These are phyloP conservation scores for Ampelomyces quisqualis DNA, from an alignment of 2,329 filamentous ascomycete species.

Conservation along the genomic window DNA sequence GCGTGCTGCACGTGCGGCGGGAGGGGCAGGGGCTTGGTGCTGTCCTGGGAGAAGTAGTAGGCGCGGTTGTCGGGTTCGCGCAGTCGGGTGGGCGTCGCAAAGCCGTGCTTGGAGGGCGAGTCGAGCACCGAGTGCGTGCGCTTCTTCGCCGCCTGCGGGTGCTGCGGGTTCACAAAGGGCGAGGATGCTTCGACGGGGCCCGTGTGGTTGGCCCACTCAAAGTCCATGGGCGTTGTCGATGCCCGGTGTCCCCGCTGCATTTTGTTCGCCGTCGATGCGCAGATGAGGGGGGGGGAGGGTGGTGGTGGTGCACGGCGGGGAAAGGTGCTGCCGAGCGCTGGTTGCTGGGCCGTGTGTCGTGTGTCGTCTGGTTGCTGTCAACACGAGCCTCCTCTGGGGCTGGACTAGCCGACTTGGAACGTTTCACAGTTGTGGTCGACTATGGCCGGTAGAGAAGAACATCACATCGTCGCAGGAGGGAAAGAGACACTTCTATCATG, in stretches of 20 bases:
- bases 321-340: neutral
- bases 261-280: neutral
- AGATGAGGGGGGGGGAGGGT: too few relatives aligned
- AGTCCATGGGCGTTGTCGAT: conserved; percentile 56
- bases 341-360: conserved; percentile 12
- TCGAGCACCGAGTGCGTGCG: conserved; percentile 45
- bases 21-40: conserved; percentile 43
- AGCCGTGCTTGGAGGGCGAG: conserved; percentile 51
- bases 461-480: too few relatives aligned
- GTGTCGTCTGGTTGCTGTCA: too few relatives aligned
- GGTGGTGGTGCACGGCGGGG: conserved; percentile 4
- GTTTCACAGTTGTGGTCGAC: neutral
- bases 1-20: conserved; percentile 36
- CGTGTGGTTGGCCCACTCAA: conserved; percentile 52
- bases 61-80: conserved; percentile 54
- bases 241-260: conserved; percentile 39
- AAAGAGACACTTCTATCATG: neutral
- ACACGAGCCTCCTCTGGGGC: conserved; percentile 7
- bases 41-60: conserved; percentile 49
- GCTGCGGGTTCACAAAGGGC: conserved; percentile 48
- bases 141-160: conserved; percentile 38
- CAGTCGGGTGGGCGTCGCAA: conserved; percentile 43
- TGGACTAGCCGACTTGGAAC: neutral
- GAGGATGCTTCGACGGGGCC: conserved; percentile 51
- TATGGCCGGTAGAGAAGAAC: too few relatives aligned